Base-by-base conservation (phyloP, 2,329 filamentous ascomycete species). In the Aspergillus viridinutans region DNA sequence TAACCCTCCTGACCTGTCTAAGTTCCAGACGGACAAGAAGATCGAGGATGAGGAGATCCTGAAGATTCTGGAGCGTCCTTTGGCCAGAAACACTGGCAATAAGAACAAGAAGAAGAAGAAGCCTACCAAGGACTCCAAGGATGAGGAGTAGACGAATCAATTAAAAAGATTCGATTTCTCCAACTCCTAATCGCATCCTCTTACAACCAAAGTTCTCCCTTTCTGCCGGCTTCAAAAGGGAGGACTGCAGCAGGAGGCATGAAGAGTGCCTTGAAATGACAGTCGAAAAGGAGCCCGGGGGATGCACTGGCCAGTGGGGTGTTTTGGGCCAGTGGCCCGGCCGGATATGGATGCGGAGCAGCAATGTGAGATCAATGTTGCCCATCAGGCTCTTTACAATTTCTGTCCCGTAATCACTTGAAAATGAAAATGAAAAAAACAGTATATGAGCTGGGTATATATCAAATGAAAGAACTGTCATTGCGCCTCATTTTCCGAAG, bases 21-120 rank as follows among this genome's bases (percentile, higher is more conserved):
- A 92, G 81, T 85, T 88, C 82, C 89, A 96, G 84, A 88, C 90
- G 35, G 92, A 97, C 76, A 97, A 97, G 85, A 97, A 97, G 85
- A 96, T 99, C 71, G 88, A 87, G 64, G 93, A 97, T 64, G 91
- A 96, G 80, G 93, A 97, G 80, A 83, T 99, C 64, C 86, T 97
- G 67, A 90, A 94, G 83, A 93, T 97, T 63, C 84, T 99, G 52
- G 92, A 94, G 79, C 90, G 90, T 76, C 93, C 93, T 32, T 78
- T 96, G 67, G 79, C 81, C 59, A 85, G 83, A 71, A 78, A 81
- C 23, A 79, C 80, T 47, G 78, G 78, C 53, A 81, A 87, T 64
- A 90, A 90, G 79, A 92, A 92, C 74, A 92, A 91, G 82, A 93
- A 92, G 83, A 95, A 92, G 85, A 92, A 90, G 84, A 86, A 89